Evolutionary conservation across 2,329 filamentous ascomycete genomes (phyloP), one percentile per base, ranked within the genome.

Genomic region (Mollisia scopiformis): DNA sequence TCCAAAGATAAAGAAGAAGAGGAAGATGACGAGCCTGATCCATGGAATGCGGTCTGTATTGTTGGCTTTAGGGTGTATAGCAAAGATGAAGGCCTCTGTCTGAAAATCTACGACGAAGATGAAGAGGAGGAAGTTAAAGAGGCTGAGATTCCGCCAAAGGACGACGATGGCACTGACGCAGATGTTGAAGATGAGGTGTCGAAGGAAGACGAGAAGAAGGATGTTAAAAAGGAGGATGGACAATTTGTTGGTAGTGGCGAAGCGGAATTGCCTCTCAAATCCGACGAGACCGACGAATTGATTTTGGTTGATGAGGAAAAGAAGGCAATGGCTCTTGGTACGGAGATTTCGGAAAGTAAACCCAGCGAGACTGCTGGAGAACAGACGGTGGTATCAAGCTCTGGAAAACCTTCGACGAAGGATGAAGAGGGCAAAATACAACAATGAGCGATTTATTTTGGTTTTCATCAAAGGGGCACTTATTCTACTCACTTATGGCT

Each of bases 1-100:
- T 63, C 62, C 1, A 72, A 60, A 27, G 70, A 62, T 11, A 71
- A 71, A 11, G 60, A 70, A 13, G 62, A 57, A 7, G 65, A 68
- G 46, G 69, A 69, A 50, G 73, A 72, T 0, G 75, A 77, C 64
- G 75, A 69, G 7, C 68, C 73, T 0, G 76, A 78, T 27, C 75
- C 77, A 0, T 78, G 77, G 77, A 78, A 78, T 63, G 76, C 76
- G 13, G 71, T 78, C 39, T 78, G 76, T 62, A 76, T 79, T 53
- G 69, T 78, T 13, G 76, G 76, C 0, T 75, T 79, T 64, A 72
- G 76, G 10, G 73, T 78, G 14, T 79, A 78, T 60, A 77, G 76
- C 2, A 75, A 76, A 61, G 76, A 88, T 69, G 78, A 80, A 47
- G 73, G 77, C 1, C 30, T 69, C 16, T 58, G 67, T 27, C 56